phyloP scores from a whole-genome alignment of 2,329 filamentous ascomycete species.

The Phaeosphaeria sp. region DNA sequence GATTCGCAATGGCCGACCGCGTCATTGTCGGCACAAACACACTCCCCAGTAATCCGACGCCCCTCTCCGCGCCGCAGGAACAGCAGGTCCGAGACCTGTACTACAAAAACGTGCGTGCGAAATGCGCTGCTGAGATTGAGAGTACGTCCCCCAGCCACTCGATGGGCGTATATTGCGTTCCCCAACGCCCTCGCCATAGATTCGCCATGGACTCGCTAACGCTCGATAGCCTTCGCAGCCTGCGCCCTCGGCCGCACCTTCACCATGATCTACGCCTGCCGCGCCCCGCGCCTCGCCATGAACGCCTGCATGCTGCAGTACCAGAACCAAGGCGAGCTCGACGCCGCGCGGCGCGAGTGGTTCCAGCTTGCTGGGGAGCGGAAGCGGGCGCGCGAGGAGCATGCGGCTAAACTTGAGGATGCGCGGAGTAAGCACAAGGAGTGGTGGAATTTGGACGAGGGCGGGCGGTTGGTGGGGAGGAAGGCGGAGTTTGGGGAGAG shows the following conservation, averaged over 20 bases:
- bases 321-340: conserved; percentile 83
- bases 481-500: conserved; percentile 16
- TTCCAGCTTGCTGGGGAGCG: conserved; percentile 79
- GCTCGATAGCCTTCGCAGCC: conserved; percentile 77
- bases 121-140: conserved; percentile 71
- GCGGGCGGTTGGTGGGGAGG: conserved; percentile 39
- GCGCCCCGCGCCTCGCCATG: conserved; percentile 80
- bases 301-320: conserved; percentile 91
- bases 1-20: conserved; percentile 25
- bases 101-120: conserved; percentile 79
- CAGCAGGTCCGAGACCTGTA: conserved; percentile 77
- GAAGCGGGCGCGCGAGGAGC: conserved; percentile 68
- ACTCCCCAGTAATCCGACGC: conserved; percentile 57
- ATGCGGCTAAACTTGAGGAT: conserved; percentile 54
- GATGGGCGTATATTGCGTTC: too few relatives aligned
- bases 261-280: conserved; percentile 86
- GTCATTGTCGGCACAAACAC: conserved; percentile 27
- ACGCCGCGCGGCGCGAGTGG: conserved; percentile 91
- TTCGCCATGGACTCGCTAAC: background rate
- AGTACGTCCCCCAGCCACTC: conserved; percentile 36
- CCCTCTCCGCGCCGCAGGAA: conserved; percentile 73
- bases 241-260: conserved; percentile 88
- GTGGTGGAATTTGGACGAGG: conserved; percentile 58
- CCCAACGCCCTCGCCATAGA: too few relatives aligned
- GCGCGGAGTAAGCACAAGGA: conserved; percentile 56